Evolutionary conservation across 306 rosid species (phyloP).

Genomic region (Prunus dulcis): DNA sequence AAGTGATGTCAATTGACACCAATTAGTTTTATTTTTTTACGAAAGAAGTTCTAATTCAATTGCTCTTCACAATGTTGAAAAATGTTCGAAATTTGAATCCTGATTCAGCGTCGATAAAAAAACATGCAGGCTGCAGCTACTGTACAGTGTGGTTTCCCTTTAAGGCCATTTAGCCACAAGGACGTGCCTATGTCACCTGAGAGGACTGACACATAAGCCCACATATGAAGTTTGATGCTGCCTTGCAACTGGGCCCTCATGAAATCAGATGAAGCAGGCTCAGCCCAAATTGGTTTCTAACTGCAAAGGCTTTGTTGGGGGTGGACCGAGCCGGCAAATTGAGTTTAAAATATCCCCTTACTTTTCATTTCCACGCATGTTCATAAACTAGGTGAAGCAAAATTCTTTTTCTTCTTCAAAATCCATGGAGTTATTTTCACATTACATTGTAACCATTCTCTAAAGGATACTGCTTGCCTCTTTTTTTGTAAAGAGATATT

Average conservation of each 20-base stretch:
- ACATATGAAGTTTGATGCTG: slow-evolving; percentile 26
- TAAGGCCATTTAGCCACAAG: slow-evolving; percentile 50
- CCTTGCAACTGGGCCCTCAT: slow-evolving; percentile 37
- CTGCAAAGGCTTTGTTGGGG: not conserved
- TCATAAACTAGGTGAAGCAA: no score
- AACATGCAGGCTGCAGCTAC: no score
- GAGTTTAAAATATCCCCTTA: not conserved
- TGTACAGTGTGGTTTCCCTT: not conserved
- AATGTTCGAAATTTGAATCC: no score
- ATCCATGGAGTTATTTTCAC: not conserved
- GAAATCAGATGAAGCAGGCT: slow-evolving; percentile 13
- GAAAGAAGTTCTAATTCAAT: no score
- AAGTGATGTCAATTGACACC: no score
- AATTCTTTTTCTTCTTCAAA: not conserved
- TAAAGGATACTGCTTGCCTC: no score
- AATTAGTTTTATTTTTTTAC: no score
- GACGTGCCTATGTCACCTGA: slow-evolving; percentile 47
- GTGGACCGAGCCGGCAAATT: not conserved
- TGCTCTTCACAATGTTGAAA: no score
- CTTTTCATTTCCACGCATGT: no score
- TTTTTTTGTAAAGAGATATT: accelerated
- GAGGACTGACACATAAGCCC: slow-evolving; percentile 30
- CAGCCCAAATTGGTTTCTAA: not conserved
- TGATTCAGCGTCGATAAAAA: no score
- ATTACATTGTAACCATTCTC: not conserved